Percentiles rank a stretch among this genome's conserved stretches.
Conservation (phyloP, 106 monocot genomes). For the Allium fistulosum region DNA sequence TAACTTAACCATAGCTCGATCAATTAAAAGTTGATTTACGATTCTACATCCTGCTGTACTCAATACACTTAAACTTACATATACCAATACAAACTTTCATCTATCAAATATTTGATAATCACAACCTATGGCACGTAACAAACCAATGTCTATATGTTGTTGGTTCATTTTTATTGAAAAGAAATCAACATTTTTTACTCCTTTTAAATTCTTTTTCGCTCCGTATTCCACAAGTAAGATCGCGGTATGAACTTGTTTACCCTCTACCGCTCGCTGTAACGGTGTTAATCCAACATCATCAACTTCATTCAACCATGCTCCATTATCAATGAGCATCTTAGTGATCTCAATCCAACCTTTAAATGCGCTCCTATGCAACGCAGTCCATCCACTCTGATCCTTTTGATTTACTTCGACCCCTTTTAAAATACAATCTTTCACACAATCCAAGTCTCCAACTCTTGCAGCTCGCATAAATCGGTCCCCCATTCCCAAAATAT, state of each 20-base stretch:
- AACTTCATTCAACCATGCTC: slow-evolving; percentile 14
- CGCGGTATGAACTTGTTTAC: slow-evolving; percentile 17
- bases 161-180: slow-evolving; percentile 7
- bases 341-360: slow-evolving; percentile 18
- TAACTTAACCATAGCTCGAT: too few species aligned
- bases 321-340: slow-evolving; percentile 11
- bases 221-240: slow-evolving; percentile 19
- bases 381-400: slow-evolving; percentile 41
- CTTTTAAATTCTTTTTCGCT: slow-evolving; percentile 19
- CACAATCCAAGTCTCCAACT: not conserved
- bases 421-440: not conserved
- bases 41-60: too few species aligned
- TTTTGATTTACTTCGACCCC: slow-evolving; percentile 9
- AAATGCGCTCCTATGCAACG: slow-evolving; percentile 30
- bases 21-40: too few species aligned
- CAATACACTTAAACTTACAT: too few species aligned
- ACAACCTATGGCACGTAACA: too few species aligned
- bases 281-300: slow-evolving; percentile 34
- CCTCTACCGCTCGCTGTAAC: slow-evolving; percentile 24
- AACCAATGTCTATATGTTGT: too few species aligned
- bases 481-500: slow-evolving; percentile 12
- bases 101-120: too few species aligned
- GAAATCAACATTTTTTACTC: not conserved
- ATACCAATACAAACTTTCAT: too few species aligned
- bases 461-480: slow-evolving; percentile 9